phyloP scores from a whole-genome alignment of 1,284 basidiomycete genomes.

The Irpex sp. region DNA sequence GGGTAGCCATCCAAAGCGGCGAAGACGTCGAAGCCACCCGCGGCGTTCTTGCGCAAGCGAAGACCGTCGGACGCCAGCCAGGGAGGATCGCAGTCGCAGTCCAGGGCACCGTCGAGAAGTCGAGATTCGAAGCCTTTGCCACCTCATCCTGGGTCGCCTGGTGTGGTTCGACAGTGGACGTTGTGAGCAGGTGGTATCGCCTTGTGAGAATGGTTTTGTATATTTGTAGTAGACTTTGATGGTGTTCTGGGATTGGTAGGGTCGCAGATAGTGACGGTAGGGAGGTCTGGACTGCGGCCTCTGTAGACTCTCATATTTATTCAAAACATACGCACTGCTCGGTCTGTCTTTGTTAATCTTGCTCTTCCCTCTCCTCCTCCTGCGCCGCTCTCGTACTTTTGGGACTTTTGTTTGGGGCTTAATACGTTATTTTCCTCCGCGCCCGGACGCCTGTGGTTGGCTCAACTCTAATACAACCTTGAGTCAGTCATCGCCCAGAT shows the following conservation, averaged over 20 bases:
- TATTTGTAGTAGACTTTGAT: neutral
- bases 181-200: neutral
- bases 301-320: neutral
- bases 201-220: neutral
- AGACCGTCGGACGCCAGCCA: conserved; percentile 6
- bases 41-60: conserved; percentile 4
- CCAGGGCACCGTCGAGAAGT: neutral
- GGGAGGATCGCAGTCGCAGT: neutral
- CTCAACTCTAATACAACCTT: too few species aligned
- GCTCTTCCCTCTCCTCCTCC: neutral
- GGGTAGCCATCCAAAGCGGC: neutral
- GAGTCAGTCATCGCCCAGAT: too few species aligned
- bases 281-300: neutral
- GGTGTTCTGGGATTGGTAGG: neutral
- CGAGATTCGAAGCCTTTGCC: neutral
- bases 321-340: neutral
- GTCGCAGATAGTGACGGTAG: neutral
- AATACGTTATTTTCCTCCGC: too few species aligned
- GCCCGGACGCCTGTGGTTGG: too few species aligned
- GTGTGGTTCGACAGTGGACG: neutral
- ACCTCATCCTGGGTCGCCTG: neutral
- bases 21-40: neutral
- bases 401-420: too few species aligned
- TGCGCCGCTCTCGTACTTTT: neutral
- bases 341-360: neutral